Percentiles rank a stretch among this genome's conserved stretches.
Conservation (phyloP, 208 protist genomes). For the Trypanosoma grayi region DNA sequence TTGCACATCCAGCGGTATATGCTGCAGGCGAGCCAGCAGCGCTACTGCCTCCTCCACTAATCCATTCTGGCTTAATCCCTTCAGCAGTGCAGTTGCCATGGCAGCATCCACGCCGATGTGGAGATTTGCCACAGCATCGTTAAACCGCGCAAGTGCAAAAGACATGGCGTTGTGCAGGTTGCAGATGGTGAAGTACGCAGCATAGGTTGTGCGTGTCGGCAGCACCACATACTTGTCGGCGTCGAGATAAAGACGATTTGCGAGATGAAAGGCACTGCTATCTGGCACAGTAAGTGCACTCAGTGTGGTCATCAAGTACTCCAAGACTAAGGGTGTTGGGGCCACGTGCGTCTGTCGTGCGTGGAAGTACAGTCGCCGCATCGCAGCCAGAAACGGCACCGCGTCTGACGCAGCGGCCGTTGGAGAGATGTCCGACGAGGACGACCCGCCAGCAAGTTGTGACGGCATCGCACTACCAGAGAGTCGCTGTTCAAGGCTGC, state of each 20-base stretch:
- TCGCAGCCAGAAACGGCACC: slow-evolving; percentile 63
- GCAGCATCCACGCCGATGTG: slow-evolving; percentile 63
- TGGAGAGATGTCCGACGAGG: background rate
- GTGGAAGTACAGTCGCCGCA: slow-evolving; percentile 74
- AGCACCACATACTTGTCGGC: slow-evolving; percentile 74
- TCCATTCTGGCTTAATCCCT: slow-evolving; percentile 71
- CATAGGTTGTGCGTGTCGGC: slow-evolving; percentile 79
- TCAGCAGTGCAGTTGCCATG: slow-evolving; percentile 74
- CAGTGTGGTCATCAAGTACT: slow-evolving; percentile 77
- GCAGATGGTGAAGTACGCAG: slow-evolving; percentile 81
- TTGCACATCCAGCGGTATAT: slow-evolving; percentile 66
- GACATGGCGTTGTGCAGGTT: slow-evolving; percentile 67
- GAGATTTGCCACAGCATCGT: slow-evolving; percentile 61
- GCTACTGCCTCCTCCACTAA: slow-evolving; percentile 79
- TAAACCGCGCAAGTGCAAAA: slow-evolving; percentile 64
- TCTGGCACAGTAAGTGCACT: slow-evolving; percentile 33
- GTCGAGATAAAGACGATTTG: slow-evolving; percentile 76
- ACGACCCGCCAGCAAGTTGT: background rate
- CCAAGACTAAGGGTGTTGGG: slow-evolving; percentile 64
- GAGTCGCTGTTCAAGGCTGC: slow-evolving; percentile 52
- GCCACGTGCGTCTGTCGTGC: slow-evolving; percentile 56
- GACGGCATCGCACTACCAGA: slow-evolving; percentile 8
- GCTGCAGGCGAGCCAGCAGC: slow-evolving; percentile 56
- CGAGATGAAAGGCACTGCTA: slow-evolving; percentile 50
- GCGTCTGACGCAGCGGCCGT: background rate